Percentiles rank a stretch among this genome's conserved stretches.
Evolutionary conservation across 768 basidiomycete genomes (phyloP).

Genomic region (Steccherinum ochraceum): DNA sequence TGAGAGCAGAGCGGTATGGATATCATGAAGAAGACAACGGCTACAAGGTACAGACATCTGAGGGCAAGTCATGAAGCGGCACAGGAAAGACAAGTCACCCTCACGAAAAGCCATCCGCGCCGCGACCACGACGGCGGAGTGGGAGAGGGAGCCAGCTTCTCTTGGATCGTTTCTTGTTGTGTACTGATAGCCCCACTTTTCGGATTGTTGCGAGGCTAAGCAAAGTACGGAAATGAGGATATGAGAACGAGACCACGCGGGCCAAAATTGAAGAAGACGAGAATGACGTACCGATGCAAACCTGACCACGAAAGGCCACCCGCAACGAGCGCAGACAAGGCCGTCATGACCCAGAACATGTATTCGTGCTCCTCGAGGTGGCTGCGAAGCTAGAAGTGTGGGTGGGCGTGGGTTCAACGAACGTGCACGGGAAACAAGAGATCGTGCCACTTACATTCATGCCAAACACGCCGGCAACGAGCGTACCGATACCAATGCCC

Average conservation of each 20-base stretch:
- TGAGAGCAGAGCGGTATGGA: too few species aligned
- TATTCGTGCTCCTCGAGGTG: constrained; percentile 21
- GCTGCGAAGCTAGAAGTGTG: constrained; percentile 15
- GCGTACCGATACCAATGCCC: constrained; percentile 85
- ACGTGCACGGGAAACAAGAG: constrained; percentile 1
- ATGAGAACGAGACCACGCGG: background rate
- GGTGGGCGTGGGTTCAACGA: constrained; percentile 10
- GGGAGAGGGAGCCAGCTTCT: constrained; percentile 15
- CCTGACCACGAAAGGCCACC: constrained; percentile 17
- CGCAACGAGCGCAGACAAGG: constrained; percentile 12
- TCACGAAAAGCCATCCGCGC: constrained; percentile 6
- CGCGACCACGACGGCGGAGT: constrained; percentile 11
- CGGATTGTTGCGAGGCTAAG: constrained; percentile 20
- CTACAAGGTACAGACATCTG: too few species aligned
- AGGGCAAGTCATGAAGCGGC: too few species aligned
- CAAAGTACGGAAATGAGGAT: background rate
- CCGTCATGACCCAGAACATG: constrained; percentile 21
- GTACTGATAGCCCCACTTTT: constrained; percentile 20
- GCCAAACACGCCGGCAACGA: constrained; percentile 88
- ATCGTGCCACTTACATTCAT: constrained; percentile 74
- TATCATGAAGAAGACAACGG: too few species aligned
- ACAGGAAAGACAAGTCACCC: too few species aligned
- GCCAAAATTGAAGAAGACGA: background rate
- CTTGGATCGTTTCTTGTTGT: constrained; percentile 11
- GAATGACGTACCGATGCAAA: constrained; percentile 12